These are phyloP conservation scores for Suhomyces bokatorum DNA, from an alignment of 1,139 yeast species.

Conservation along the genomic window DNA sequence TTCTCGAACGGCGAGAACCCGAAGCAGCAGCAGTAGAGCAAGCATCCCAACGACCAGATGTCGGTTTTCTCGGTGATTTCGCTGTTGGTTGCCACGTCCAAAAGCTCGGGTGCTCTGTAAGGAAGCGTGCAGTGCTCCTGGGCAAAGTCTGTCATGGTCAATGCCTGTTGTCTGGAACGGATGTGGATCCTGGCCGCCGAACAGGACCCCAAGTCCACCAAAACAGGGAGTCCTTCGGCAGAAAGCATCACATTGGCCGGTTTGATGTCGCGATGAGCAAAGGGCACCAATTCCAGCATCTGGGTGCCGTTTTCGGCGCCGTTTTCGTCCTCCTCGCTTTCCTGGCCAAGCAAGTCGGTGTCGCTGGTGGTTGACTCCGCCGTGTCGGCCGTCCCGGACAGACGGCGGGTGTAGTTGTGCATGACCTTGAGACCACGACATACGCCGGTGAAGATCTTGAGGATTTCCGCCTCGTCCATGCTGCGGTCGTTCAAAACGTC, in stretches of 20 bases:
- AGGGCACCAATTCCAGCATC: slow-evolving; percentile 61
- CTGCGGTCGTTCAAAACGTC: slow-evolving; percentile 55
- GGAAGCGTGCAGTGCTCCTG: slow-evolving; percentile 87
- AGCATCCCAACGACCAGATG: slow-evolving; percentile 90
- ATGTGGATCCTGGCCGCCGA: slow-evolving; percentile 59
- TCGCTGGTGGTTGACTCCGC: slow-evolving; percentile 28
- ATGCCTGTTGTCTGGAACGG: slow-evolving; percentile 65
- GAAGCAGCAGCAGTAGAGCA: slow-evolving; percentile 74
- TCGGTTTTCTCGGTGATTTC: slow-evolving; percentile 73
- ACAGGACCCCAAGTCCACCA: slow-evolving; percentile 85
- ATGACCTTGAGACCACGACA: slow-evolving; percentile 74
- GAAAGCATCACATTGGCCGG: slow-evolving; percentile 88
- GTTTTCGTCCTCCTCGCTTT: slow-evolving; percentile 28
- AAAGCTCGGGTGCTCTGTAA: slow-evolving; percentile 85
- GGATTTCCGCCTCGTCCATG: slow-evolving; percentile 62
- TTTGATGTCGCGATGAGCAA: slow-evolving; percentile 83
- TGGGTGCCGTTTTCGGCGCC: slow-evolving; percentile 37
- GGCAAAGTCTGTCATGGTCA: slow-evolving; percentile 76
- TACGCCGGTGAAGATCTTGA: slow-evolving; percentile 63
- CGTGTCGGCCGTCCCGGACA: slow-evolving; percentile 18
- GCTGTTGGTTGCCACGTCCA: slow-evolving; percentile 69
- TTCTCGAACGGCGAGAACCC: slow-evolving; percentile 86
- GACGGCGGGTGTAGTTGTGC: slow-evolving; percentile 59
- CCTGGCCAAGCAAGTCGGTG: slow-evolving; percentile 33
- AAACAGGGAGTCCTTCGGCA: slow-evolving; percentile 70